Conservation (phyloP, 768 basidiomycete species). For the Collybiopsis luxurians region DNA sequence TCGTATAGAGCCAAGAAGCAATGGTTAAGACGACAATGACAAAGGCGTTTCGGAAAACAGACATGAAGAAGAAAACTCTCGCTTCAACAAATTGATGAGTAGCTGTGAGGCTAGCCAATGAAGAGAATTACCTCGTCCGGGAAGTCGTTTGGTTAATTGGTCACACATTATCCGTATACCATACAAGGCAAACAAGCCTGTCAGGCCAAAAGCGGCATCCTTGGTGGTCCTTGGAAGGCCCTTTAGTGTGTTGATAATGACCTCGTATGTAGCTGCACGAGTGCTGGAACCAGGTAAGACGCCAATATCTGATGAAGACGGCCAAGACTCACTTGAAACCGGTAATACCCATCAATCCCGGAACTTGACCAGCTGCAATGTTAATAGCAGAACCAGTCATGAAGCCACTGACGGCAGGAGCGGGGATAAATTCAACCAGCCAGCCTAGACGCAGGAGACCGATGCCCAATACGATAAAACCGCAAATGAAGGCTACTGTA, state of each 20-base stretch:
- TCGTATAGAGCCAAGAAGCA: conserved; percentile 82
- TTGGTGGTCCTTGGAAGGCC: conserved; percentile 65
- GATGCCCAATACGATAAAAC: conserved; percentile 88
- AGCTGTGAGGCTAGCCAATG: not conserved
- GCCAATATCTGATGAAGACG: not conserved
- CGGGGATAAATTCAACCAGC: conserved; percentile 93
- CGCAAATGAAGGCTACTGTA: conserved; percentile 79
- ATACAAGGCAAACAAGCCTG: conserved; percentile 71
- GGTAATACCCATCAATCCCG: conserved; percentile 83
- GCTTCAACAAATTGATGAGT: conserved; percentile 33
- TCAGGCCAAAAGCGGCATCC: conserved; percentile 90
- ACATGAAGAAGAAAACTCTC: conserved; percentile 74
- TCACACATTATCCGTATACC: conserved; percentile 59
- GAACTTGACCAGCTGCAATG: conserved; percentile 86
- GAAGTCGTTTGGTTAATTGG: conserved; percentile 52
- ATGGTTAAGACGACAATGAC: conserved; percentile 86
- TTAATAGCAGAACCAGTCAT: conserved; percentile 99
- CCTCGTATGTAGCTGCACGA: conserved; percentile 77
- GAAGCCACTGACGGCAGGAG: conserved; percentile 82
- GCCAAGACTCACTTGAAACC: conserved; percentile 66
- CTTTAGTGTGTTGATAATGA: conserved; percentile 93
- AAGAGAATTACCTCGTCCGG: conserved; percentile 45
- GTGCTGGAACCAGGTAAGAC: conserved; percentile 48
- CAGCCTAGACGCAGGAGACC: conserved; percentile 90
- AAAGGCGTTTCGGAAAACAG: conserved; percentile 79